phyloP scores from a whole-genome alignment of 2,329 filamentous ascomycete genomes.

The Mycogone perniciosa region DNA sequence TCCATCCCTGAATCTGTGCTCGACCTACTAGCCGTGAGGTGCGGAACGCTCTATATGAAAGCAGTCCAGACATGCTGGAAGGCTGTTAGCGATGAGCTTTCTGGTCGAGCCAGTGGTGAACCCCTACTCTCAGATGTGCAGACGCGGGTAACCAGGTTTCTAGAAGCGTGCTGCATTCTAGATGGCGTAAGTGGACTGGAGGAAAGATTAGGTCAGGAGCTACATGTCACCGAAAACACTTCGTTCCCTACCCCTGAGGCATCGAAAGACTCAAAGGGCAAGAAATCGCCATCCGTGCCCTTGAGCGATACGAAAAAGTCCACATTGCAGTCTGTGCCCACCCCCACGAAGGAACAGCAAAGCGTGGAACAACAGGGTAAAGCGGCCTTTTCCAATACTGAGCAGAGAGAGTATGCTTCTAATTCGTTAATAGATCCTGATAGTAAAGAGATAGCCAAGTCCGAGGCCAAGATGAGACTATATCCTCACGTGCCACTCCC shows the following conservation, averaged over 20 bases:
- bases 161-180: slow-evolving; percentile 55
- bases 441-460: slow-evolving; percentile 17
- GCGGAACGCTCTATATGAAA: slow-evolving; percentile 68
- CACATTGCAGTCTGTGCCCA: not conserved
- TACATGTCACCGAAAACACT: slow-evolving; percentile 23
- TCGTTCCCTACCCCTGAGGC: not conserved
- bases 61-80: slow-evolving; percentile 66
- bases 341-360: not conserved
- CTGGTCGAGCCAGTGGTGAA: slow-evolving; percentile 40
- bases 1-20: slow-evolving; percentile 56
- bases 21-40: slow-evolving; percentile 58
- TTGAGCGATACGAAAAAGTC: slow-evolving; percentile 8
- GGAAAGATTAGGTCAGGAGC: slow-evolving; percentile 45
- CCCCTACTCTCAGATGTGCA: slow-evolving; percentile 49
- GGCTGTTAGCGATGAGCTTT: slow-evolving; percentile 58
- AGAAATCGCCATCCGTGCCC: slow-evolving; percentile 1
- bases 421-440: slow-evolving; percentile 15
- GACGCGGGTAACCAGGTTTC: slow-evolving; percentile 48
- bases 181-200: slow-evolving; percentile 54
- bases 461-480: slow-evolving; percentile 44
- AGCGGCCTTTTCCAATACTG: not conserved
- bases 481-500: slow-evolving; percentile 55
- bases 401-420: not conserved
- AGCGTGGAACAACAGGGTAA: not conserved
- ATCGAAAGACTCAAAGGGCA: slow-evolving; percentile 6